Evolutionary conservation across 768 basidiomycete species (phyloP), one percentile per base, ranked within the genome.

Genomic region (Boletus subparvulus): DNA sequence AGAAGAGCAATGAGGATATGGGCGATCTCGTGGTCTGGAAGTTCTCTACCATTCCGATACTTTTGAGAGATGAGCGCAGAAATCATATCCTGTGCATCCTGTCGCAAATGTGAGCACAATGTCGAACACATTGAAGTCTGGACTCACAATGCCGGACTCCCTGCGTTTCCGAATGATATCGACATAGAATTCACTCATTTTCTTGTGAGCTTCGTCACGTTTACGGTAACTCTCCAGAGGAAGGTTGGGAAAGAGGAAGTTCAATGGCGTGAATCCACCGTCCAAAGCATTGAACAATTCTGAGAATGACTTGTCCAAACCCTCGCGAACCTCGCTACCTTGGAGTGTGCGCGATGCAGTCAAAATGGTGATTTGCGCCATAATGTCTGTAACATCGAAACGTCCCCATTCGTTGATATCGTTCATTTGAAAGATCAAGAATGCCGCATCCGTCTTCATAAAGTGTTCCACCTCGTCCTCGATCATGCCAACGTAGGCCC

Each of bases 1-100:
- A 99, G 86, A 45, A 99, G 83, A 16, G 97, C 97, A 66, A 98
- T 99, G 88, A 99, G 86, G 69, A 99, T 95, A 69, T 98, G 97
- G 0, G 97, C 94, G 57, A 98, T 89, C 72, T 98, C 93, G 62
- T 90, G 87, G 68, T 99, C 94, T 58, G 79, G 81, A 40, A 98
- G 80, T 3, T 79, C 68, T 44, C 81, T 78, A 54, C 97, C 97
- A 63, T 83, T 80, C 60, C 90, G 89, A 75, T 99, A 98, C 49
- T 77, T 82, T 69, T 94, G 90, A 58, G 85, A 80, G 73, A 87
- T 81, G 19, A 99, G 83, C 2, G 95, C 87, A 14, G 88, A 82
- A 65, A 98, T 91, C 90, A 98, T 97, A 69, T 98, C 97, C 63
- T 87, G 82, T 56, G 90, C 90, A 57, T 87, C 80, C 76, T 85